phyloP scores from a whole-genome alignment of 352 stramenopile species.

The Saprolegnia parasitica region DNA sequence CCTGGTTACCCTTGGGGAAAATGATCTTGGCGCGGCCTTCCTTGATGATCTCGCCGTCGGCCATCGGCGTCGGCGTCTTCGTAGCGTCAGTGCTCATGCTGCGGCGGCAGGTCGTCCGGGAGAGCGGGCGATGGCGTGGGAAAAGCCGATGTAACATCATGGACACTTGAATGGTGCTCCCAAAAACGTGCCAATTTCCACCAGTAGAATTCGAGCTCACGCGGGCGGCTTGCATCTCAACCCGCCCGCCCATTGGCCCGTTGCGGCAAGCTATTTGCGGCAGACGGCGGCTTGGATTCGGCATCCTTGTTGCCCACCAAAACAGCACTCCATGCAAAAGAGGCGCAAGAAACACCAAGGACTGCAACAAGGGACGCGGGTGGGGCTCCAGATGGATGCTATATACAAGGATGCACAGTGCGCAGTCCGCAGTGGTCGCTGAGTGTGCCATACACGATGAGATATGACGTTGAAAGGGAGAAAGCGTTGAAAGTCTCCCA shows the following conservation, averaged over 20 bases:
- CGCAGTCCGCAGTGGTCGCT: too few relatives aligned
- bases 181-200: background rate
- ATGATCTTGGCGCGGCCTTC: constrained; percentile 89
- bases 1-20: constrained; percentile 85
- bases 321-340: too few relatives aligned
- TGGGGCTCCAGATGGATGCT: too few relatives aligned
- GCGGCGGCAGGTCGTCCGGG: background rate
- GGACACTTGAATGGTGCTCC: background rate
- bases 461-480: too few relatives aligned
- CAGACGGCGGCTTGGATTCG: too few relatives aligned
- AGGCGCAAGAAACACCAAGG: too few relatives aligned
- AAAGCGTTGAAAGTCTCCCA: too few relatives aligned
- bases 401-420: too few relatives aligned
- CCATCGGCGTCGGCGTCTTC: constrained; percentile 45
- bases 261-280: background rate
- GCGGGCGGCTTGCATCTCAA: background rate
- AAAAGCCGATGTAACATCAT: constrained; percentile 13
- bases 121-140: background rate
- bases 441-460: too few relatives aligned
- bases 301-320: too few relatives aligned
- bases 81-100: background rate
- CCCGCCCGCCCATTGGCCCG: too few relatives aligned
- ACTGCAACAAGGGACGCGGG: too few relatives aligned
- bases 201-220: background rate
- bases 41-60: constrained; percentile 82